phyloP scores from a whole-genome alignment of 345 rosid genomes.

The Streptanthus diversifolius region DNA sequence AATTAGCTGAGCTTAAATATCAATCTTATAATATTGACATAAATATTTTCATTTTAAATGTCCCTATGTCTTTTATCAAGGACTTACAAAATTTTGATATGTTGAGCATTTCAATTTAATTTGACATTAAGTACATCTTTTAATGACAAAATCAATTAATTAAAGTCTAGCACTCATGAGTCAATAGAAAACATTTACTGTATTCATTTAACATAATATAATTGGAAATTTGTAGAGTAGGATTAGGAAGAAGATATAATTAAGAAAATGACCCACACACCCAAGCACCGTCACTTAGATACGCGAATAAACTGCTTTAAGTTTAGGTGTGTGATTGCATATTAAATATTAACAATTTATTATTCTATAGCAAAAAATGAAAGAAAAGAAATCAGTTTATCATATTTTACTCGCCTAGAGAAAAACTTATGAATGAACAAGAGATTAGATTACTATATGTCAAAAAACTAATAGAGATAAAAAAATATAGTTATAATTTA shows the following conservation, averaged over 20 bases:
- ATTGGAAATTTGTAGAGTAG: neutral
- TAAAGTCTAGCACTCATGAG: neutral
- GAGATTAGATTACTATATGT: too few species aligned
- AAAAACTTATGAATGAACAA: too few species aligned
- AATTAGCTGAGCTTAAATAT: neutral
- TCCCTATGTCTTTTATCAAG: neutral
- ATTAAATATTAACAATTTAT: neutral
- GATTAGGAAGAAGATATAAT: neutral
- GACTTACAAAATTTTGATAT: neutral
- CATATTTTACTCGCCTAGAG: neutral
- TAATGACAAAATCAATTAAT: neutral
- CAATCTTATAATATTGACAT: neutral
- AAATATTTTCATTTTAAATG: neutral
- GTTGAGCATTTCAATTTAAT: neutral
- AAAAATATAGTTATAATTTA: too few species aligned
- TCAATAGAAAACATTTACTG: slow-evolving; percentile 2
- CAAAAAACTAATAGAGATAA: too few species aligned
- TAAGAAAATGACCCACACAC: slow-evolving; percentile 14
- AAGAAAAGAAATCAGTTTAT: neutral
- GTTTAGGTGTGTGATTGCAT: slow-evolving; percentile 10
- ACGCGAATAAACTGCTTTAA: slow-evolving; percentile 20
- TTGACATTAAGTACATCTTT: neutral
- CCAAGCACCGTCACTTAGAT: slow-evolving; percentile 15
- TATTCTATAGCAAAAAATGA: neutral
- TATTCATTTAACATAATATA: slow-evolving; percentile 7